Evolutionary conservation across 495 filamentous ascomycete genomes (phyloP).

Genomic region (Penicillium herquei): DNA sequence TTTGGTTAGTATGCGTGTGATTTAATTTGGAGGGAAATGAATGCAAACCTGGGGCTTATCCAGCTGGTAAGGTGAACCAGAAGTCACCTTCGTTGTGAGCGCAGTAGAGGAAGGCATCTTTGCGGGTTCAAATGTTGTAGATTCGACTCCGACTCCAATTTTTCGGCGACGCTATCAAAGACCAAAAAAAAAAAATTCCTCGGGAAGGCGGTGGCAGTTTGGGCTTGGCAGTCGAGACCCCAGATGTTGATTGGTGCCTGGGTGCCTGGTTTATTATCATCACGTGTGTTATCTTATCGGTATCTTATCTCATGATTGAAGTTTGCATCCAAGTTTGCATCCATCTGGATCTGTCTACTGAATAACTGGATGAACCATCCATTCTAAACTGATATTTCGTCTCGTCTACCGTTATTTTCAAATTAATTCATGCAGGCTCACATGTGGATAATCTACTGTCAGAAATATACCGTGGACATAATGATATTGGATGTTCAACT

Average conservation of each 20-base stretch:
- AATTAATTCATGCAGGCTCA: no score
- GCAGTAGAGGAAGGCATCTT: slow-evolving; percentile 49
- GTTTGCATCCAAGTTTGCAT: no score
- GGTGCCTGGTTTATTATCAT: slow-evolving; percentile 33
- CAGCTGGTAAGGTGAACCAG: slow-evolving; percentile 63
- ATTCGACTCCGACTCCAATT: slow-evolving; percentile 30
- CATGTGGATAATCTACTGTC: no score
- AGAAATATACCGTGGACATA: no score
- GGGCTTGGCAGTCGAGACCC: slow-evolving; percentile 31
- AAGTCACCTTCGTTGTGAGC: slow-evolving; percentile 50
- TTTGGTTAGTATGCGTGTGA: slow-evolving; percentile 17
- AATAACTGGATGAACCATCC: no score
- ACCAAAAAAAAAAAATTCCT: slow-evolving; percentile 37
- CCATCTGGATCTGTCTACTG: no score
- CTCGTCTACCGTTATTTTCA: no score
- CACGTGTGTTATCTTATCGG: background rate
- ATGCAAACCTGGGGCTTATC: slow-evolving; percentile 58
- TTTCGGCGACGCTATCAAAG: slow-evolving; percentile 34
- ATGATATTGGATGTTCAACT: no score
- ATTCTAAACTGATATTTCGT: no score
- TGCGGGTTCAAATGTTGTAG: slow-evolving; percentile 15
- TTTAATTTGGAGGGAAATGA: background rate
- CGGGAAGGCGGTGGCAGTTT: slow-evolving; percentile 44
- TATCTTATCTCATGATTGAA: background rate
- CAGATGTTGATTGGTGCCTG: slow-evolving; percentile 5